These are phyloP conservation scores for Suillus subluteus DNA, from an alignment of 768 basidiomycete species.

Conservation along the genomic window DNA sequence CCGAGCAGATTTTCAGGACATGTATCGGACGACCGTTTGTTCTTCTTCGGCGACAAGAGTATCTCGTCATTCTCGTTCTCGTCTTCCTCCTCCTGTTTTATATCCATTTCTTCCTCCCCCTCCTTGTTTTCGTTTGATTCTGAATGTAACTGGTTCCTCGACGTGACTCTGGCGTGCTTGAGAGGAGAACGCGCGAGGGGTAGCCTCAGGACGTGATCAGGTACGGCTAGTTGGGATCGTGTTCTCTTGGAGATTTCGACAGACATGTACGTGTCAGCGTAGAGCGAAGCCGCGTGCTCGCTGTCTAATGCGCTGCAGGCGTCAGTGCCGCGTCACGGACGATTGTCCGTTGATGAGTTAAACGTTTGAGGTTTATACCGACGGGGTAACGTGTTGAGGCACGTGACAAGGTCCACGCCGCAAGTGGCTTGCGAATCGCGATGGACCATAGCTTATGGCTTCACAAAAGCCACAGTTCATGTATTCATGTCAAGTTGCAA, in stretches of 20 bases:
- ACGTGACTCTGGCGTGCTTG: constrained; percentile 51
- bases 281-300: not conserved
- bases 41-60: constrained; percentile 34
- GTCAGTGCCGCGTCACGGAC: not conserved
- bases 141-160: not conserved
- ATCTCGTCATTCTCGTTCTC: constrained; percentile 47
- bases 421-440: too few relatives aligned
- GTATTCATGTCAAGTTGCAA: not conserved
- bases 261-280: not conserved
- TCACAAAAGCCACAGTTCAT: not conserved
- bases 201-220: constrained; percentile 49
- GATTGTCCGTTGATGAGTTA: not conserved
- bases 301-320: not conserved
- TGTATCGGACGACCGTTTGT: constrained; percentile 35
- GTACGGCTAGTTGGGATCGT: constrained; percentile 54
- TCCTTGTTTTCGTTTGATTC: constrained; percentile 4
- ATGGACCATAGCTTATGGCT: not conserved
- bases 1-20: constrained; percentile 18
- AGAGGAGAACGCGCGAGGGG: constrained; percentile 51
- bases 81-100: constrained; percentile 31
- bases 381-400: constrained; percentile 2
- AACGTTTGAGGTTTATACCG: not conserved
- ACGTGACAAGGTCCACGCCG: constrained; percentile 3
- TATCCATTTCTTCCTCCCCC: constrained; percentile 4
- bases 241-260: constrained; percentile 34